These are phyloP conservation scores for Litsea cubeba DNA, from an alignment of 164 flowering plant species.

Conservation along the genomic window DNA sequence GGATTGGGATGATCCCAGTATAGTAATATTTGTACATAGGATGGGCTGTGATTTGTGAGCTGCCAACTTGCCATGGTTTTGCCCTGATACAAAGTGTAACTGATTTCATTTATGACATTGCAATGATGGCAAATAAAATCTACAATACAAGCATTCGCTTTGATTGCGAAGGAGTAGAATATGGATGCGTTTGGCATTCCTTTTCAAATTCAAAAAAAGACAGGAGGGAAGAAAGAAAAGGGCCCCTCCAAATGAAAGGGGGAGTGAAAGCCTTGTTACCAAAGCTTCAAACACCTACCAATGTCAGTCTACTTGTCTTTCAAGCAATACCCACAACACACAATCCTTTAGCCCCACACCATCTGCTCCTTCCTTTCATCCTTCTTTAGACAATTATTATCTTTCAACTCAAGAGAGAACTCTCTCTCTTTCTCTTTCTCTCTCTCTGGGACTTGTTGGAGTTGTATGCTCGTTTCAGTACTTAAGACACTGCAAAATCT, in stretches of 20 bases:
- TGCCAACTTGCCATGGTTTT: not conserved
- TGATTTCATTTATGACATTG: not conserved
- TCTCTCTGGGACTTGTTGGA: not conserved
- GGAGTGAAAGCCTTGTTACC: conserved; percentile 33
- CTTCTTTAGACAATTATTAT: not conserved
- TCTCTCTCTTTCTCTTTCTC: not conserved
- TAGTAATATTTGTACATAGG: too few species aligned
- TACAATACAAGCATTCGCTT: not conserved
- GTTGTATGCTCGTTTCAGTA: not conserved
- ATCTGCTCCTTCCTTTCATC: not conserved
- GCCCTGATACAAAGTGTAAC: not conserved
- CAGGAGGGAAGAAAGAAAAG: conserved; percentile 3
- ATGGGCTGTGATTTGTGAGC: not conserved
- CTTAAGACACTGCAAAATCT: not conserved
- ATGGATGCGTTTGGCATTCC: not conserved
- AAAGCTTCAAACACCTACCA: conserved; percentile 50
- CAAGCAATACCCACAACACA: conserved; percentile 41
- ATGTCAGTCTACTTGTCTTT: conserved; percentile 54
- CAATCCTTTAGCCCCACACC: conserved; percentile 20
- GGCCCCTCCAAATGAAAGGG: not conserved
- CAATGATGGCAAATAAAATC: not conserved
- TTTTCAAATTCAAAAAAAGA: conserved; percentile 1
- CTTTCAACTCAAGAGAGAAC: not conserved
- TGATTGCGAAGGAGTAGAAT: not conserved
- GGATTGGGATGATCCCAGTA: not conserved